Evolutionary conservation across 75 land plant species (phyloP).

Genomic region (Picea sitchensis): DNA sequence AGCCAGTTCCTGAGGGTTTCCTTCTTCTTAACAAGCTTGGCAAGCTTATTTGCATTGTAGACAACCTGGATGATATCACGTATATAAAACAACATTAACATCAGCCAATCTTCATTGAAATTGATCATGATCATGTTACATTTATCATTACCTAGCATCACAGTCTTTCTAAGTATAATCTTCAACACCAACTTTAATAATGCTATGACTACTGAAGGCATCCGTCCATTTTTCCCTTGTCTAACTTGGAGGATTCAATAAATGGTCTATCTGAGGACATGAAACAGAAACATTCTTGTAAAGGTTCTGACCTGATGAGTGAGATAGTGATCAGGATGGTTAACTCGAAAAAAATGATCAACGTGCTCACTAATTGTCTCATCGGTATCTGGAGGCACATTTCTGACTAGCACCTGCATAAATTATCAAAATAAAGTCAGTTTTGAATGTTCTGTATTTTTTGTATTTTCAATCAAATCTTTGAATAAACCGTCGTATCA

Average conservation of each 20-base stretch:
- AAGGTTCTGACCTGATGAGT: conserved; percentile 46
- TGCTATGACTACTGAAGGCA: too few relatives aligned
- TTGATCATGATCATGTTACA: too few relatives aligned
- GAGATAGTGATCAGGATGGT: conserved; percentile 68
- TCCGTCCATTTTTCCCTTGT: too few relatives aligned
- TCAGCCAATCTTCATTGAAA: too few relatives aligned
- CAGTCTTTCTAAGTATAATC: too few relatives aligned
- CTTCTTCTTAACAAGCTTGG: conserved; percentile 41
- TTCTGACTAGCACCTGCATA: conserved; percentile 54
- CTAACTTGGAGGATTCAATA: too few relatives aligned
- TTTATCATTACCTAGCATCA: too few relatives aligned
- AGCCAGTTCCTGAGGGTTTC: conserved; percentile 37
- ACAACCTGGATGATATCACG: conserved; percentile 27
- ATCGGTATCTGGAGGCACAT: conserved; percentile 44
- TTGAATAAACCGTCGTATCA: background rate
- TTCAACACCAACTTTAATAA: too few relatives aligned
- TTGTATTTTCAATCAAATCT: background rate
- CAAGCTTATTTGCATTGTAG: conserved; percentile 48
- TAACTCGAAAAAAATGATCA: conserved; percentile 65
- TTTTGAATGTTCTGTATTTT: background rate
- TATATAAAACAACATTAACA: too few relatives aligned
- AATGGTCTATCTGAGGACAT: too few relatives aligned
- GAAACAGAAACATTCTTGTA: background rate
- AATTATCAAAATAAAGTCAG: background rate
- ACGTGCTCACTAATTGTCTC: conserved; percentile 51